Evolutionary conservation across 2,329 filamentous ascomycete genomes (phyloP).

Genomic region (Exophiala oligosperma): DNA sequence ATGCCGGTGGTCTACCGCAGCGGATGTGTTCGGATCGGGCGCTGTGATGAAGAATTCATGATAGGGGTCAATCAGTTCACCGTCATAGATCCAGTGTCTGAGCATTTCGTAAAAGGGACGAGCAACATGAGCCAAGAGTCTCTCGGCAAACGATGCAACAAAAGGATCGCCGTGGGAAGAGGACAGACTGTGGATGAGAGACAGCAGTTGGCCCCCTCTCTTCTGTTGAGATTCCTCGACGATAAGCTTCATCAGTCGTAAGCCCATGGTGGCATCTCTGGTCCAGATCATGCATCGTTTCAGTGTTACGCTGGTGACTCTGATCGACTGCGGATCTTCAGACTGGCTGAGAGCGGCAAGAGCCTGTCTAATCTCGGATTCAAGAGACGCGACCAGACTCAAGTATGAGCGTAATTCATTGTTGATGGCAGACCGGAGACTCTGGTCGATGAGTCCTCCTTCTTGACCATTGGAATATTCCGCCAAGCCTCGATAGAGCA

Average conservation of each 20-base stretch:
- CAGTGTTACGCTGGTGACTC: conserved; percentile 86
- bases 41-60: conserved; percentile 93
- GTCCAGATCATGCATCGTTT: conserved; percentile 98
- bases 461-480: conserved; percentile 79
- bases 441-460: conserved; percentile 86
- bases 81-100: conserved; percentile 96
- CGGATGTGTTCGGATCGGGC: conserved; percentile 60
- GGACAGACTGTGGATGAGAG: conserved; percentile 88
- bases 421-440: conserved; percentile 81
- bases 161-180: conserved; percentile 94
- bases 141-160: conserved; percentile 88
- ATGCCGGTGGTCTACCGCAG: conserved; percentile 50
- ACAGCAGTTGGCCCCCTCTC: conserved; percentile 88
- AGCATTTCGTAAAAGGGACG: conserved; percentile 96
- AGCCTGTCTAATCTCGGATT: conserved; percentile 85
- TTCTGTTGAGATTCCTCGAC: conserved; percentile 81
- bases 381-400: conserved; percentile 84
- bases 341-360: conserved; percentile 69
- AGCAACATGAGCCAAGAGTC: conserved; percentile 81
- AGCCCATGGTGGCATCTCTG: conserved; percentile 90
- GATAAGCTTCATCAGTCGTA: conserved; percentile 90
- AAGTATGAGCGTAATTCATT: conserved; percentile 86
- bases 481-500: conserved; percentile 82
- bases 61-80: conserved; percentile 94
- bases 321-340: conserved; percentile 66